Evolutionary conservation across 176 grass and related monocot genomes (phyloP).

Genomic region (Tuctoria greenei): DNA sequence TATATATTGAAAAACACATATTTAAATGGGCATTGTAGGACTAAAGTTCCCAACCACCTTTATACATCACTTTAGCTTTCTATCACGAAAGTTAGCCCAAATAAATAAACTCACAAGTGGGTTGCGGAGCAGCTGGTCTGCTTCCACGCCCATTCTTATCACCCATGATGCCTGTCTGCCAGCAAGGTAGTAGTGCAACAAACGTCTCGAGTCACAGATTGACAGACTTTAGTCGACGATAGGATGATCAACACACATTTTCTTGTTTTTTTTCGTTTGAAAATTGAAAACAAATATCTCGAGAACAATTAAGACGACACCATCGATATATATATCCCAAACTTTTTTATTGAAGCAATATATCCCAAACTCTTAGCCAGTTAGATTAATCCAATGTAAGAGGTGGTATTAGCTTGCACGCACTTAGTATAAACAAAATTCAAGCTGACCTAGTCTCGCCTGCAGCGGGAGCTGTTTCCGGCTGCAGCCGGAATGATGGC

Average conservation of each 20-base stretch:
- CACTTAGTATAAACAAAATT: not conserved
- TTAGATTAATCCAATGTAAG: not conserved
- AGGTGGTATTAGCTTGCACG: not conserved
- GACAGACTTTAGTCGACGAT: not conserved
- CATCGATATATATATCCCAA: not conserved
- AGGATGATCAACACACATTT: not conserved
- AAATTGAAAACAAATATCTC: not conserved
- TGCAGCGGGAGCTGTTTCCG: not conserved
- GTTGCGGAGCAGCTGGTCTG: not conserved
- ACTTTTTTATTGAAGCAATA: too few relatives aligned
- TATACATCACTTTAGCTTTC: too few relatives aligned
- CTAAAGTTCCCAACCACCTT: too few relatives aligned
- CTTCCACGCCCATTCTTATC: not conserved
- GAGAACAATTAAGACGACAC: not conserved
- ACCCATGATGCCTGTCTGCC: not conserved
- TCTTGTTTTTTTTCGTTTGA: not conserved
- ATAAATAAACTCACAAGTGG: too few relatives aligned
- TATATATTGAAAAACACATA: too few relatives aligned
- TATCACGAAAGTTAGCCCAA: too few relatives aligned
- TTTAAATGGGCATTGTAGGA: too few relatives aligned
- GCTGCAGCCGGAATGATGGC: constrained; percentile 7
- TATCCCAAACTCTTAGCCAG: too few relatives aligned
- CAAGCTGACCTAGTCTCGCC: not conserved
- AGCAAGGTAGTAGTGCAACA: not conserved
- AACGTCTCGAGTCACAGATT: not conserved